Conservation (phyloP, 2,329 filamentous ascomycete species). For the Pleomassaria siparia region DNA sequence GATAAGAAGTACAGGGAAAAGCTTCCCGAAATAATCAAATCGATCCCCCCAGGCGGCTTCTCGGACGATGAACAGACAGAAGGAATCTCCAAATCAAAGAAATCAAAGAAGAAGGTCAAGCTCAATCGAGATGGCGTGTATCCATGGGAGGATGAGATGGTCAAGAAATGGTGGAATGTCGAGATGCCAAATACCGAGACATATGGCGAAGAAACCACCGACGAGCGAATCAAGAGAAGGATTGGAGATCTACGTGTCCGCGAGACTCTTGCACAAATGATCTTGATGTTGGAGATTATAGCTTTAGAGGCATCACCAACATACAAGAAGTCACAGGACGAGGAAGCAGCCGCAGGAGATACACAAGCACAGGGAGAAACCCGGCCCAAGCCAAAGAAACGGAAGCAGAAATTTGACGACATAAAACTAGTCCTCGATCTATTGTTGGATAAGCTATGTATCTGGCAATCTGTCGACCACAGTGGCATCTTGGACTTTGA, state of each 20-base stretch:
- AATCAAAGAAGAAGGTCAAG: constrained; percentile 51
- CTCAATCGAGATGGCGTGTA: constrained; percentile 70
- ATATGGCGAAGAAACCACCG: constrained; percentile 35
- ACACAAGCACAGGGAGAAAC: constrained; percentile 16
- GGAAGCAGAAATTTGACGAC: constrained; percentile 65
- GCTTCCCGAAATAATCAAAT: constrained; percentile 65
- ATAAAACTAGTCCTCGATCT: constrained; percentile 68
- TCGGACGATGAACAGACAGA: constrained; percentile 46
- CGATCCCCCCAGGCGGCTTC: constrained; percentile 48
- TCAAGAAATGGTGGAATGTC: constrained; percentile 69
- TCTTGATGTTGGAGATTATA: constrained; percentile 74
- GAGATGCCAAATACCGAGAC: constrained; percentile 43
- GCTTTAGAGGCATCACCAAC: constrained; percentile 60
- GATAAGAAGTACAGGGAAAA: constrained; percentile 81
- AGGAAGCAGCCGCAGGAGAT: constrained; percentile 17
- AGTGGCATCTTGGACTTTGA: constrained; percentile 50
- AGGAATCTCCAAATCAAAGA: constrained; percentile 40
- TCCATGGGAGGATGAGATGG: constrained; percentile 63
- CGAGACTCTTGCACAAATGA: constrained; percentile 80
- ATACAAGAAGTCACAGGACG: constrained; percentile 34
- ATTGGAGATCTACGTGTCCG: constrained; percentile 68
- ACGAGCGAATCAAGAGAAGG: constrained; percentile 61
- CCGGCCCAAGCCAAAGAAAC: constrained; percentile 37
- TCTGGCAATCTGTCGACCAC: constrained; percentile 76
- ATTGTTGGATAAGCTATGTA: constrained; percentile 75